Conservation (phyloP, 176 grass and related monocot genomes). For the Dactylis glomerata region DNA sequence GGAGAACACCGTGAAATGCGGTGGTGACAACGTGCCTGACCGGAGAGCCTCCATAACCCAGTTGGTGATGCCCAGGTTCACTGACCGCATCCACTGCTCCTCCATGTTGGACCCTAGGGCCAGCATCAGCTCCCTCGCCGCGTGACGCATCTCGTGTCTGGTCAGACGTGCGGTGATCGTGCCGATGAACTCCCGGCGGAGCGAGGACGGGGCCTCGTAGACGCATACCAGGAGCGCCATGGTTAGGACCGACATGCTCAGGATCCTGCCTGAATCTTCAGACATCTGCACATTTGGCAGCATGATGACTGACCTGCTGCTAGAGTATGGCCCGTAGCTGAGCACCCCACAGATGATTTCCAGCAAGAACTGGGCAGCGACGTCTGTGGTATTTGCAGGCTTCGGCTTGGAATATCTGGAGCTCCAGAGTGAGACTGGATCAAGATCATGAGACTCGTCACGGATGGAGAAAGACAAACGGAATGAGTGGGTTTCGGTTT, state of each 20-base stretch:
- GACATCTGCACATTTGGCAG: conserved; percentile 24
- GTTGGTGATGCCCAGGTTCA: conserved; percentile 72
- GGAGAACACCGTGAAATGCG: conserved; percentile 39
- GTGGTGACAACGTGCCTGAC: background rate
- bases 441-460: conserved; percentile 22
- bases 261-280: conserved; percentile 32
- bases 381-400: conserved; percentile 9
- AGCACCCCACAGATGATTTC: conserved; percentile 51
- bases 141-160: conserved; percentile 3
- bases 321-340: conserved; percentile 41
- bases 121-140: conserved; percentile 46
- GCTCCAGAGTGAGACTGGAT: conserved; percentile 55
- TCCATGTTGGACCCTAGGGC: conserved; percentile 55
- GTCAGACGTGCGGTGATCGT: conserved; percentile 22
- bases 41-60: conserved; percentile 47
- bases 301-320: conserved; percentile 29
- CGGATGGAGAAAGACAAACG: conserved; percentile 48
- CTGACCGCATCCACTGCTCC: conserved; percentile 71
- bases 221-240: conserved; percentile 59
- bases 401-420: conserved; percentile 34
- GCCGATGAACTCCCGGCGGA: conserved; percentile 38
- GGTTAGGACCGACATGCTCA: conserved; percentile 51
- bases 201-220: conserved; percentile 48
- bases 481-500: background rate
- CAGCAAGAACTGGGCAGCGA: conserved; percentile 24